A percentile compares a stretch with the other conserved stretches of the same genome.
phyloP scores from a whole-genome alignment of 2,329 filamentous ascomycete genomes.

The Hypomyces rosellus region DNA sequence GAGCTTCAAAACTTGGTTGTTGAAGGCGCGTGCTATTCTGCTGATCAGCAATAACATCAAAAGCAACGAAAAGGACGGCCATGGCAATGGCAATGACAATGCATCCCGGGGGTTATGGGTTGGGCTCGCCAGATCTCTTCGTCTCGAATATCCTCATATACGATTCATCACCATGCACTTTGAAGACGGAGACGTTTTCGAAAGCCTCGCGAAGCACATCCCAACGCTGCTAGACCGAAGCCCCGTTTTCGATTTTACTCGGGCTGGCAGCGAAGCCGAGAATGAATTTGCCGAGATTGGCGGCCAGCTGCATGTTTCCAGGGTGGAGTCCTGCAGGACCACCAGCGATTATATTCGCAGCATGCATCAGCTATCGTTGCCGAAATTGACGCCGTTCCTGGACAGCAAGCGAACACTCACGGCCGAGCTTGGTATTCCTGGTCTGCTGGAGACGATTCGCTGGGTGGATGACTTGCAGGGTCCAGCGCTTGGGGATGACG shows the following conservation, averaged over 20 bases:
- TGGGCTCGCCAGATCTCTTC: not conserved
- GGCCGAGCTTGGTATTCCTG: not conserved
- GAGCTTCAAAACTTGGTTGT: not conserved
- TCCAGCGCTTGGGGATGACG: not conserved
- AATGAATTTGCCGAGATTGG: no score
- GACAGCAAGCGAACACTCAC: no score
- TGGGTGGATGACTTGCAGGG: not conserved
- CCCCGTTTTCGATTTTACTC: no score
- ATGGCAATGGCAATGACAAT: not conserved
- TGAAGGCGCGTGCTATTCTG: not conserved
- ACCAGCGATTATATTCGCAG: no score
- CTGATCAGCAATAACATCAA: not conserved
- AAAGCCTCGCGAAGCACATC: no score
- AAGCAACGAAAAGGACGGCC: not conserved
- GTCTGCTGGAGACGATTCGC: not conserved
- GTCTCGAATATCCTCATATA: not conserved
- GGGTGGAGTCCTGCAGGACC: no score
- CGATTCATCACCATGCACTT: not conserved
- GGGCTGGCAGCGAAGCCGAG: no score
- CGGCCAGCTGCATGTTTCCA: no score
- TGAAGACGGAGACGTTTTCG: not conserved
- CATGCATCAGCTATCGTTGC: no score
- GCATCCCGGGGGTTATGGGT: not conserved
- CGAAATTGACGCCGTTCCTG: no score
- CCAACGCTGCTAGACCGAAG: no score